Conservation (phyloP, 139 green algal genomes). For the Coelastrella sp. region DNA sequence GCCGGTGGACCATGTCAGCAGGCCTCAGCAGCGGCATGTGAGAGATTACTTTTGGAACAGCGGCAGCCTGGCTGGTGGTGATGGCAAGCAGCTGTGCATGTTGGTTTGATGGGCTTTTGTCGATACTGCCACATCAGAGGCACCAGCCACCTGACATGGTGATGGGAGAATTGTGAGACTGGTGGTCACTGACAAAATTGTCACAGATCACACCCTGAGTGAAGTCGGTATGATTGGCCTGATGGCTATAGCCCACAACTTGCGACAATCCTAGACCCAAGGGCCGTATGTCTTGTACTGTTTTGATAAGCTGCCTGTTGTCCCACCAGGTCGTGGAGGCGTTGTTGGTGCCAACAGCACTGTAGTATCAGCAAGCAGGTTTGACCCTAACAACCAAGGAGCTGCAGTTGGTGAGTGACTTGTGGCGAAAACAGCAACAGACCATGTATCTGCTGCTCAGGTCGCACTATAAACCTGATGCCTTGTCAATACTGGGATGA, state of each 20-base stretch:
- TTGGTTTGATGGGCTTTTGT: no score
- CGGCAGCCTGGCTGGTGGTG: background rate
- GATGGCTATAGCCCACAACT: no score
- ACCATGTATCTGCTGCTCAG: background rate
- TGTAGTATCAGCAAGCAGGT: background rate
- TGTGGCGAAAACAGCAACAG: background rate
- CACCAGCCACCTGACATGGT: no score
- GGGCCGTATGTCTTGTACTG: background rate
- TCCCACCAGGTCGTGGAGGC: background rate
- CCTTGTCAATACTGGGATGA: no score
- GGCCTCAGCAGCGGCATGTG: conserved; percentile 8
- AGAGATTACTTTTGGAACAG: background rate
- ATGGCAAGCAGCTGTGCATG: no score
- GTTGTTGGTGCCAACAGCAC: no score
- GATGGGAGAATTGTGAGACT: no score
- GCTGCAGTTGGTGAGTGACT: background rate
- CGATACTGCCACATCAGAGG: no score
- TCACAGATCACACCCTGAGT: no score
- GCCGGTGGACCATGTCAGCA: background rate
- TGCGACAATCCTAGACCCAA: no score
- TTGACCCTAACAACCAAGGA: background rate
- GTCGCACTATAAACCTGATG: background rate
- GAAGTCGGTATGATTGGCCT: no score
- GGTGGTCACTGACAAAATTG: no score
- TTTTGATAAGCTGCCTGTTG: background rate